Base-by-base conservation (phyloP, 225 moss, liverwort and hornwort species). In the Anthoceros angustus region DNA sequence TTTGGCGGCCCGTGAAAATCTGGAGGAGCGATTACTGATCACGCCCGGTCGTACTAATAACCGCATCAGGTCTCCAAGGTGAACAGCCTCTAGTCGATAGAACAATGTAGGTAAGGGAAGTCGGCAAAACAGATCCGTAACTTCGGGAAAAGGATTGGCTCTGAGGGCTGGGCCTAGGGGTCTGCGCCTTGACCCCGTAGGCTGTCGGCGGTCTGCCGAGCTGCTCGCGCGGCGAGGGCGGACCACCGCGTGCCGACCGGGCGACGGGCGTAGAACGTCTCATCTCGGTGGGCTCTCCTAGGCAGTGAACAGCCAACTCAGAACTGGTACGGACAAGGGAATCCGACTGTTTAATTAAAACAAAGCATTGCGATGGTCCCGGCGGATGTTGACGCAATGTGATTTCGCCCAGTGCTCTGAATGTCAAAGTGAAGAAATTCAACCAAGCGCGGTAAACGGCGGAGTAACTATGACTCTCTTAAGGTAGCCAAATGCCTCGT, bases 11-110 rank as follows among this genome's bases (percentile, higher is more conserved):
- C 64, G 0, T 64, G 64, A 64, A 64, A 64, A 64, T 64, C 64
- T 1, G 64, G 67, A 67, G 45, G 67, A 67, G 23, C 25, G 46
- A 67, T 45, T 67, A 46, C 16, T 23, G 23, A 45, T 67, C 67
- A 72, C 66, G 55, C 66, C 61, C 66, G 66, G 66, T 72, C 71
- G 71, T 72, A 72, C 71, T 66, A 50, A 66, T 72, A 72, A 72
- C 66, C 71, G 71, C 71, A 72, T 72, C 71, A 72, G 66, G 66
- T 72, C 71, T 72, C 71, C 71, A 72, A 72, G 71, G 71, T 71
- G 71, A 71, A 66, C 65, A 71, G 41, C 71, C 71, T 72, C 66
- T 72, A 62, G 66, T 72, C 66, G 61, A 72, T 72, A 61, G 71
- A 72, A 72, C 71, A 72, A 72, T 72, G 71, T 72, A 72, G 71